Percentiles rank a stretch among this genome's conserved stretches.
Evolutionary conservation across 345 rosid genomes (phyloP).

Genomic region (Arabidopsis suecica): DNA sequence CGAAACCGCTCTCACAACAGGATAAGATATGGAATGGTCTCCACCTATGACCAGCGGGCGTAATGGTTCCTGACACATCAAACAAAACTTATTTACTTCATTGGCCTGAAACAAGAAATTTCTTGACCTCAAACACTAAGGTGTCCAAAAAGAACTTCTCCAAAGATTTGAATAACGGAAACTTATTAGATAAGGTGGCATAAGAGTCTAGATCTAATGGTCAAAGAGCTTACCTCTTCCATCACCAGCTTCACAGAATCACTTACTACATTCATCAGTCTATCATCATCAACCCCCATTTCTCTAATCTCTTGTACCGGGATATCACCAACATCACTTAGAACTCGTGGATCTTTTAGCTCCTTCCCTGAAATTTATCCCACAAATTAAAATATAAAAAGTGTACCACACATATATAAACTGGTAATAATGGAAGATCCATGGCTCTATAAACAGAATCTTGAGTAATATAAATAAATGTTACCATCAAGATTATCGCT

Average conservation of each 20-base stretch:
- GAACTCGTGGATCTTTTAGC: slow-evolving; percentile 81
- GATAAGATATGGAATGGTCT: slow-evolving; percentile 92
- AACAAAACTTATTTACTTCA: background rate
- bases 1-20: slow-evolving; percentile 89
- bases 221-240: slow-evolving; percentile 65
- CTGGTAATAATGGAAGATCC: background rate
- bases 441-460: background rate
- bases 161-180: background rate
- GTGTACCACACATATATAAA: background rate
- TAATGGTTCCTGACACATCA: slow-evolving; percentile 63
- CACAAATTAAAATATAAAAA: background rate
- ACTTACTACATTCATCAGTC: slow-evolving; percentile 83
- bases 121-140: background rate
- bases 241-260: slow-evolving; percentile 87
- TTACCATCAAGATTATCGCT: background rate
- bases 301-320: slow-evolving; percentile 98
- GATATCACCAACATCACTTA: slow-evolving; percentile 93
- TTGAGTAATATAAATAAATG: background rate
- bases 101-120: background rate
- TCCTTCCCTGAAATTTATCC: slow-evolving; percentile 64
- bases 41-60: slow-evolving; percentile 95
- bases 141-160: background rate
- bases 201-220: background rate
- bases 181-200: background rate
- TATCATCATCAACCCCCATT: slow-evolving; percentile 91